Evolutionary conservation across 192 early-diverging fungal genomes (phyloP).

Genomic region (Martensiomyces pterosporus): DNA sequence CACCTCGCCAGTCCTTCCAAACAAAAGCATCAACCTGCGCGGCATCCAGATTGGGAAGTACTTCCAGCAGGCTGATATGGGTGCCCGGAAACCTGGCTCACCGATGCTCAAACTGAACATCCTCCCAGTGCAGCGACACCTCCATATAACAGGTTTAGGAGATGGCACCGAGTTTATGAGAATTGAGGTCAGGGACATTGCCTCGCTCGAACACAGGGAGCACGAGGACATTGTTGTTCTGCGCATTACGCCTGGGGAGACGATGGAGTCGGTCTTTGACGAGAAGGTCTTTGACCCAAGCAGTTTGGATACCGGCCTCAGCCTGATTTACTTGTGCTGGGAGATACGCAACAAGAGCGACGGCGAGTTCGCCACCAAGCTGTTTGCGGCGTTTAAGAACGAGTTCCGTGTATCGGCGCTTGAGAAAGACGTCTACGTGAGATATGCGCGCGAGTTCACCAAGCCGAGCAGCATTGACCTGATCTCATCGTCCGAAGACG

Average conservation of each 20-base stretch:
- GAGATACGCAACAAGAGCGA: conserved; percentile 1
- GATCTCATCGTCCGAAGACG: conserved; percentile 35
- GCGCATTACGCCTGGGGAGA: conserved; percentile 20
- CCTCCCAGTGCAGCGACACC: conserved; percentile 6
- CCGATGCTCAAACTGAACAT: conserved; percentile 9
- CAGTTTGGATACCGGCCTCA: conserved; percentile 11
- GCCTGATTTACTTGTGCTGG: conserved; percentile 22
- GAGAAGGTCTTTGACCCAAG: conserved; percentile 23
- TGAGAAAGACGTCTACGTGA: conserved; percentile 1
- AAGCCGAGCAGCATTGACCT: conserved; percentile 29
- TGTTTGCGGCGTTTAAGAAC: conserved; percentile 9
- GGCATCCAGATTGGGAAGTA: conserved; percentile 32
- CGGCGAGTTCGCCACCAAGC: background rate
- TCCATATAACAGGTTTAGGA: conserved; percentile 19
- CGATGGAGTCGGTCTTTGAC: conserved; percentile 33
- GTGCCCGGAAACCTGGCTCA: background rate
- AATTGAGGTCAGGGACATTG: conserved; percentile 16
- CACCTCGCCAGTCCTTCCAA: background rate
- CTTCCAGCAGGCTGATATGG: conserved; percentile 1
- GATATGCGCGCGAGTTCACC: conserved; percentile 20
- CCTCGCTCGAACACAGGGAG: conserved; percentile 10
- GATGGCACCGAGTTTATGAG: conserved; percentile 16
- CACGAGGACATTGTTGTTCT: conserved; percentile 12
- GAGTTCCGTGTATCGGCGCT: conserved; percentile 3
- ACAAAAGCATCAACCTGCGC: conserved; percentile 8